These are phyloP conservation scores for Mycena olivaceomarginata DNA, from an alignment of 768 basidiomycete species.

Conservation along the genomic window DNA sequence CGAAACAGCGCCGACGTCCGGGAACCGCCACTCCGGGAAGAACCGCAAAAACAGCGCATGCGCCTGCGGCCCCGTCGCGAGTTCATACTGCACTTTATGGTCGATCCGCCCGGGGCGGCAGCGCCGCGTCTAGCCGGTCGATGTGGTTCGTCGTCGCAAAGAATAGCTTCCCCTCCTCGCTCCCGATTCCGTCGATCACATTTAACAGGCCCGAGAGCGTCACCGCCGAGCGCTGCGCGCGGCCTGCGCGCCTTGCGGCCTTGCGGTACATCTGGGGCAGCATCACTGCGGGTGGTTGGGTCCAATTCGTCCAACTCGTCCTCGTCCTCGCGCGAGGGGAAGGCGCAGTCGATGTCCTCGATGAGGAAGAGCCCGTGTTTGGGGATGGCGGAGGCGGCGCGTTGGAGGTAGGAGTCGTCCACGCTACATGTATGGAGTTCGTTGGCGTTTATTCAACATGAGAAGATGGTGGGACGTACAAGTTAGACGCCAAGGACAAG, in stretches of 20 bases:
- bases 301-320: constrained; percentile 27
- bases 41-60: constrained; percentile 56
- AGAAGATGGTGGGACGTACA: constrained; percentile 40
- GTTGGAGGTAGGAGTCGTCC: constrained; percentile 53
- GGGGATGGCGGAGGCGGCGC: constrained; percentile 50
- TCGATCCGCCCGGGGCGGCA: constrained; percentile 61
- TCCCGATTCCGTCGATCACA: constrained; percentile 59
- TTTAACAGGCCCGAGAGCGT: constrained; percentile 60
- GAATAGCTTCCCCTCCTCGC: constrained; percentile 57
- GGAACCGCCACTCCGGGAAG: constrained; percentile 50
- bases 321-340: constrained; percentile 51
- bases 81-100: constrained; percentile 53
- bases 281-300: background rate
- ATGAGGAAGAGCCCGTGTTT: constrained; percentile 54
- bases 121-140: constrained; percentile 59
- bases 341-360: constrained; percentile 47
- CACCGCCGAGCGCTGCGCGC: constrained; percentile 38
- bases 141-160: constrained; percentile 54
- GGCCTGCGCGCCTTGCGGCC: background rate
- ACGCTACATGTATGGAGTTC: constrained; percentile 42
- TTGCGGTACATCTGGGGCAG: background rate
- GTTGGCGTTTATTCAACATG: background rate
- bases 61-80: constrained; percentile 53
- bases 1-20: background rate
- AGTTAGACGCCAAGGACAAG: constrained; percentile 52